phyloP scores from a whole-genome alignment of 768 basidiomycete genomes.

The Pleurotus platypus region DNA sequence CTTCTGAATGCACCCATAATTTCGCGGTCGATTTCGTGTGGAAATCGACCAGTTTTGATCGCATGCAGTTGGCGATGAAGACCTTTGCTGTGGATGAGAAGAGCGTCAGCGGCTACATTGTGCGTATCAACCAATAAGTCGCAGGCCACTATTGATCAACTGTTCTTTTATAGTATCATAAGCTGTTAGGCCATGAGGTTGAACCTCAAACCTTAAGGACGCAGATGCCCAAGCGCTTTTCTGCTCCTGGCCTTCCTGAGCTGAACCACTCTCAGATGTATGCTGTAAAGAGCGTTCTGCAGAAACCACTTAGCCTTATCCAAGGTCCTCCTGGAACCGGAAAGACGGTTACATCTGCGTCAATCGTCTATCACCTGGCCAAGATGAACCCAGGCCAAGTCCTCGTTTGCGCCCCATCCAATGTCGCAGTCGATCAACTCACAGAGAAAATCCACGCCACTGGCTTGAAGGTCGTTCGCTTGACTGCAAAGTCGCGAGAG shows the following conservation, averaged over 20 bases:
- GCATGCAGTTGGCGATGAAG: conserved; percentile 99
- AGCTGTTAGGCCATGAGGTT: conserved; percentile 95
- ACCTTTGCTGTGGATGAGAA: conserved; percentile 99
- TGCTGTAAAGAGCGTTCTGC: conserved; percentile 97
- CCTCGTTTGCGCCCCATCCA: conserved; percentile 97
- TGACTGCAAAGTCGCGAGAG: conserved; percentile 97
- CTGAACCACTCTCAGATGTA: conserved; percentile 99
- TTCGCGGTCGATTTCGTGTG: conserved; percentile 99
- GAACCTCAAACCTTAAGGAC: conserved; percentile 89
- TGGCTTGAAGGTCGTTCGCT: conserved; percentile 95
- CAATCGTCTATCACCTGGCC: conserved; percentile 96
- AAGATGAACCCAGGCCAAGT: conserved; percentile 99
- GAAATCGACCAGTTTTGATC: conserved; percentile 99
- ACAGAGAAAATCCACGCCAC: conserved; percentile 99
- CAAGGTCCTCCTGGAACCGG: conserved; percentile 99
- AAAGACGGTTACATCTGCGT: conserved; percentile 98
- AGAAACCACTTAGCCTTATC: conserved; percentile 96
- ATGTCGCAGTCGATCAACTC: conserved; percentile 98
- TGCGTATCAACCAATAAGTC: conserved; percentile 34
- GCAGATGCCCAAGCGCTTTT: conserved; percentile 96
- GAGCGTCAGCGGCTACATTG: conserved; percentile 98
- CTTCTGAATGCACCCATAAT: conserved; percentile 89
- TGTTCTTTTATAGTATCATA: conserved; percentile 74
- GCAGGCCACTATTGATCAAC: background rate
- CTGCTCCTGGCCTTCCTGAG: conserved; percentile 95